Evolutionary conservation across 306 rosid genomes (phyloP).

Genomic region (Lablab purpureus): DNA sequence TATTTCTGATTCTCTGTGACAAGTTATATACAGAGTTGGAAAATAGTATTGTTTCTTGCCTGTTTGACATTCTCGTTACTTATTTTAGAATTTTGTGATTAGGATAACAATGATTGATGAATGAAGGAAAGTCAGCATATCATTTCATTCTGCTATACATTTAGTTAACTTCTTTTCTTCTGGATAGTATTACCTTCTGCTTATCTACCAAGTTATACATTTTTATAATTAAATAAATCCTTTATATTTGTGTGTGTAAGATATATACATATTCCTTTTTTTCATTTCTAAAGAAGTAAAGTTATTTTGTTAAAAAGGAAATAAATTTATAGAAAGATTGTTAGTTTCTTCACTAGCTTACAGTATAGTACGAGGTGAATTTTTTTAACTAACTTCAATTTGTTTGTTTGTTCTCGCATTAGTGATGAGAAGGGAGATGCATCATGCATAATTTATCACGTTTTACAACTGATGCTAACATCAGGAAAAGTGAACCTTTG

Average conservation of each 20-base stretch:
- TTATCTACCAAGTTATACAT: slow-evolving; percentile 6
- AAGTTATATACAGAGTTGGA: not conserved
- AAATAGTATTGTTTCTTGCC: not conserved
- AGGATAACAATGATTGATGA: slow-evolving; percentile 31
- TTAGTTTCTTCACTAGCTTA: not conserved
- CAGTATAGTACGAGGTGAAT: not conserved
- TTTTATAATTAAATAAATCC: not conserved
- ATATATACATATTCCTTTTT: not conserved
- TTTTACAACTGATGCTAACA: not conserved
- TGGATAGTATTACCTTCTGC: not conserved
- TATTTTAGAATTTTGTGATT: not conserved
- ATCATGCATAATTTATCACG: not conserved
- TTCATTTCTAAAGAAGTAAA: not conserved
- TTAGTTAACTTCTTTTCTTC: not conserved
- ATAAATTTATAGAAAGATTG: not conserved
- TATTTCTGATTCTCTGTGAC: not conserved
- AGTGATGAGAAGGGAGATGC: not conserved
- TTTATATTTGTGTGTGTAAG: not conserved
- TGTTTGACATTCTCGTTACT: slow-evolving; percentile 3
- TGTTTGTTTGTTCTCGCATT: not conserved
- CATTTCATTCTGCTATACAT: not conserved
- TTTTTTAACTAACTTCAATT: too few species aligned
- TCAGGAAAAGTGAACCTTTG: too few species aligned
- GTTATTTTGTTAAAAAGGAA: not conserved
- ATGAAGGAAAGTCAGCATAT: not conserved